Percentiles rank a stretch among this genome's conserved stretches.
Conservation (phyloP, 345 rosid species). For the Eucalyptus urophylla region DNA sequence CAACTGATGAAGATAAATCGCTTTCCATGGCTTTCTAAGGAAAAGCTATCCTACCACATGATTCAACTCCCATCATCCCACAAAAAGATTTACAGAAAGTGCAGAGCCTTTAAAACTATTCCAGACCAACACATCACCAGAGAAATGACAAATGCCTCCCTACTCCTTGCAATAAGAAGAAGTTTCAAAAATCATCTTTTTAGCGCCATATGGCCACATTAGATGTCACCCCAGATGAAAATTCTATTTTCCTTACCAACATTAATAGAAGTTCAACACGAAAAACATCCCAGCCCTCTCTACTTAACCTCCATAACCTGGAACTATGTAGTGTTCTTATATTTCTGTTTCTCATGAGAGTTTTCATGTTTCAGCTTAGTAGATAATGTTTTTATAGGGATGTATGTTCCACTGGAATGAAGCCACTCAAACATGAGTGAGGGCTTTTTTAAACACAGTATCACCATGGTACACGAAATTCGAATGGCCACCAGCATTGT, state of each 20-base stretch:
- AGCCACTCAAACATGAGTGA: background rate
- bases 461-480: background rate
- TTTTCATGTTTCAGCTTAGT: background rate
- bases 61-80: background rate
- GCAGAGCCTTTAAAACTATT: background rate
- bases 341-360: background rate
- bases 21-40: background rate
- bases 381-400: background rate
- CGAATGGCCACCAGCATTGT: background rate
- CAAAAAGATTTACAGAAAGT: background rate
- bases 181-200: background rate
- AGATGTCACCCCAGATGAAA: background rate
- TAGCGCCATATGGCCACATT: background rate
- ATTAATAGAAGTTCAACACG: background rate
- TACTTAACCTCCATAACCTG: background rate
- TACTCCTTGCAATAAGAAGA: background rate
- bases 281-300: background rate
- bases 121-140: background rate
- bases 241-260: background rate
- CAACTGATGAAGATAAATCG: background rate
- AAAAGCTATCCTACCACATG: background rate
- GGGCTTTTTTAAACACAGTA: background rate
- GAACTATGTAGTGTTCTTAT: background rate
- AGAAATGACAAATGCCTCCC: background rate
- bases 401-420: background rate